A percentile compares a stretch with the other conserved stretches of the same genome.
Conservation (phyloP, 2,329 filamentous ascomycete genomes). For the Biscogniauxia sp. region DNA sequence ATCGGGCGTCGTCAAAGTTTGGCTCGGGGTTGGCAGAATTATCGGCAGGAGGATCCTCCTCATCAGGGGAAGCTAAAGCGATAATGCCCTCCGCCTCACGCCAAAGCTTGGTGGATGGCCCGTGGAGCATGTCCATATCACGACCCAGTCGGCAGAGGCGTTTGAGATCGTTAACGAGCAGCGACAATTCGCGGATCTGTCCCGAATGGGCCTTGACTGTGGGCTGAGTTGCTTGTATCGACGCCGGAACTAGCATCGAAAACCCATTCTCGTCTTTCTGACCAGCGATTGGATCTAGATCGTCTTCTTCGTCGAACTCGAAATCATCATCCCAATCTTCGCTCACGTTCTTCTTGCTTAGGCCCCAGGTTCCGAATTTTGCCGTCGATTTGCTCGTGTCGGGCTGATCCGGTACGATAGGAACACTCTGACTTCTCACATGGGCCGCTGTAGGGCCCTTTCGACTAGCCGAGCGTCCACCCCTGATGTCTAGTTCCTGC, state of each 20-base stretch:
- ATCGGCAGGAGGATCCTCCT: conserved; percentile 45
- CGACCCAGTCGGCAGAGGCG: conserved; percentile 69
- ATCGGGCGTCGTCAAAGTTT: conserved; percentile 42
- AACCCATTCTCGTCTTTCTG: conserved; percentile 38
- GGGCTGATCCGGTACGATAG: conserved; percentile 62
- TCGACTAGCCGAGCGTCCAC: conserved; percentile 65
- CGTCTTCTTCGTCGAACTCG: conserved; percentile 58
- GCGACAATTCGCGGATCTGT: conserved; percentile 76
- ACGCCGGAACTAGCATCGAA: conserved; percentile 71
- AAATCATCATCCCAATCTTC: conserved; percentile 93
- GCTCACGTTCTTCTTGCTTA: conserved; percentile 74
- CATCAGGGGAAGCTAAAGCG: conserved; percentile 71
- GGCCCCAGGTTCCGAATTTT: conserved; percentile 80
- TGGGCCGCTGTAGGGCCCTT: conserved; percentile 68
- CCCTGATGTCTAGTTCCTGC: conserved; percentile 67
- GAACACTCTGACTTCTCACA: conserved; percentile 78
- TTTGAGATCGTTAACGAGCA: conserved; percentile 81
- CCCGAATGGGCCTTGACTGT: conserved; percentile 81
- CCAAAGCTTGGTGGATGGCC: conserved; percentile 63
- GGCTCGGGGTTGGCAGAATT: conserved; percentile 39
- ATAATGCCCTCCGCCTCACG: conserved; percentile 85
- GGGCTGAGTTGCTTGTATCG: conserved; percentile 77
- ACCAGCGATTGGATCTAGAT: conserved; percentile 37
- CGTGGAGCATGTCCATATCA: conserved; percentile 62
- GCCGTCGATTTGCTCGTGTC: conserved; percentile 56